Percentiles rank a stretch among this genome's conserved stretches.
phyloP scores from a whole-genome alignment of 768 basidiomycete species.

The Suillus ampliporus region DNA sequence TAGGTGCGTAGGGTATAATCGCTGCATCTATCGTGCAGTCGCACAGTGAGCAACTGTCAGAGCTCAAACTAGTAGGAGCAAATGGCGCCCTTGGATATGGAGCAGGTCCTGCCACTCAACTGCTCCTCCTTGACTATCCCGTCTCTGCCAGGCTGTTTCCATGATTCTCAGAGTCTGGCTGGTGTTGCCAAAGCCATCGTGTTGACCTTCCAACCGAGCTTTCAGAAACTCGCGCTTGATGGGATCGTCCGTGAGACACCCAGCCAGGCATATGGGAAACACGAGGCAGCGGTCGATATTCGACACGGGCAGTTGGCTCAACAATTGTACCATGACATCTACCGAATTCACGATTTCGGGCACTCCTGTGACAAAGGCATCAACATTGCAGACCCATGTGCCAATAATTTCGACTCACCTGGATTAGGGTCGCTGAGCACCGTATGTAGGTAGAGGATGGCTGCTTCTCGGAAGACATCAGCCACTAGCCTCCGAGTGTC shows the following conservation, averaged over 20 bases:
- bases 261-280: conserved; percentile 77
- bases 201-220: conserved; percentile 55
- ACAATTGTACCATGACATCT: conserved; percentile 54
- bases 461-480: conserved; percentile 68
- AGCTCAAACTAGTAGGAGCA: conserved; percentile 36
- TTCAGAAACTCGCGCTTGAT: conserved; percentile 63
- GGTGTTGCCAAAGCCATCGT: conserved; percentile 64
- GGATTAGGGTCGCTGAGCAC: conserved; percentile 72
- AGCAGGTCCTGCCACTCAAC: conserved; percentile 66
- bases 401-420: conserved; percentile 49
- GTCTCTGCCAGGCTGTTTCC: conserved; percentile 73
- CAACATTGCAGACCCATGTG: conserved; percentile 1
- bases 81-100: conserved; percentile 36
- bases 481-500: conserved; percentile 55
- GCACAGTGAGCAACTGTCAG: neutral
- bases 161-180: conserved; percentile 63
- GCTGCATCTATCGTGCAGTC: neutral
- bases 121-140: conserved; percentile 56
- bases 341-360: conserved; percentile 70
- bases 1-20: conserved; percentile 13
- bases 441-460: conserved; percentile 71
- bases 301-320: conserved; percentile 61
- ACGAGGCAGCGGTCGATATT: conserved; percentile 69
- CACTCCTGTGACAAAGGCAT: conserved; percentile 54
- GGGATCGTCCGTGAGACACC: conserved; percentile 73